phyloP scores from a whole-genome alignment of 1,139 yeast species.

The Magnusiomyces ingens region DNA sequence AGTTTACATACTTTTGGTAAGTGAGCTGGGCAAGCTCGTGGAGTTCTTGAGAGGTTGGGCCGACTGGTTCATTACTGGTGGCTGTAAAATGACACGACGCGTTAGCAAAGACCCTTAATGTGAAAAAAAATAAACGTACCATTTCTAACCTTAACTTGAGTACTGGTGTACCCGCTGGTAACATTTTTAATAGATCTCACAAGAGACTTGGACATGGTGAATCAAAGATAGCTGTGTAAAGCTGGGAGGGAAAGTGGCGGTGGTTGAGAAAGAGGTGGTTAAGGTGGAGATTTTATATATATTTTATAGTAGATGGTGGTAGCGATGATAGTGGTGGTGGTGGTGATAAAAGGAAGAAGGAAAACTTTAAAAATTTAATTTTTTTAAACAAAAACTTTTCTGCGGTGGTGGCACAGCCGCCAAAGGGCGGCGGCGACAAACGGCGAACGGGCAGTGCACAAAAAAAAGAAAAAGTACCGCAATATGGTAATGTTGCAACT shows the following conservation, averaged over 20 bases:
- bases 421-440: no score
- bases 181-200: constrained; percentile 88
- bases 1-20: constrained; percentile 44
- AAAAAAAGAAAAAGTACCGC: no score
- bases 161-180: constrained; percentile 82
- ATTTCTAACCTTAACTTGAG: constrained; percentile 83
- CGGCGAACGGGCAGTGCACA: no score
- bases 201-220: constrained; percentile 61
- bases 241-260: not conserved
- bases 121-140: constrained; percentile 23
- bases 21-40: constrained; percentile 77
- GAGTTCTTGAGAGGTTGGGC: constrained; percentile 79
- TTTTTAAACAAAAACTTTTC: not conserved
- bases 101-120: constrained; percentile 1
- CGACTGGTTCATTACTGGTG: constrained; percentile 82
- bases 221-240: not conserved
- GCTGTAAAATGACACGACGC: constrained; percentile 37
- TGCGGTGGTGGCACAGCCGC: not conserved
- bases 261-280: not conserved
- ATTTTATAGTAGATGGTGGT: no score
- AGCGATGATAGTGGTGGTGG: no score
- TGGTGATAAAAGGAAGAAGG: no score
- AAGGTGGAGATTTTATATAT: no score
- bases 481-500: no score
- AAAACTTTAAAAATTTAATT: not conserved